Percentiles rank a stretch among this genome's conserved stretches.
Evolutionary conservation across 306 rosid genomes (phyloP).

Genomic region (Parietaria judaica): DNA sequence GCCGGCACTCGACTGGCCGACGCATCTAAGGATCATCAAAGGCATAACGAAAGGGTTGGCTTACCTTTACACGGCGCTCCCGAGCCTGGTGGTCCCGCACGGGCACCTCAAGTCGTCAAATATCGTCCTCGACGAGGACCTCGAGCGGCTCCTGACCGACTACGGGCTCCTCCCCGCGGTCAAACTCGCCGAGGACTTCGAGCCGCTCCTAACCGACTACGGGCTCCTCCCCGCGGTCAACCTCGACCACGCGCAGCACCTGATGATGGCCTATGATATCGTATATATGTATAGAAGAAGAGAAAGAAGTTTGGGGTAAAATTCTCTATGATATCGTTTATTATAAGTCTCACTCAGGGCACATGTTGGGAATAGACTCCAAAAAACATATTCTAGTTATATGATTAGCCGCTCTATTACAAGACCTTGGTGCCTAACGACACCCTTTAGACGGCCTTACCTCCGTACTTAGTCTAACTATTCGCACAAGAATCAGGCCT

Average conservation of each 20-base stretch:
- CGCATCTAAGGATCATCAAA: slow-evolving; percentile 68
- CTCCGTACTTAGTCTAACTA: too few relatives aligned
- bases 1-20: slow-evolving; percentile 65
- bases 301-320: too few relatives aligned
- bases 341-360: too few relatives aligned
- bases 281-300: too few relatives aligned
- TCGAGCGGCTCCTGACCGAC: slow-evolving; percentile 64
- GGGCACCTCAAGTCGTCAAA: slow-evolving; percentile 95
- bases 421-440: too few relatives aligned
- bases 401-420: too few relatives aligned
- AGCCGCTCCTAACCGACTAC: slow-evolving; percentile 67
- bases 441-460: too few relatives aligned
- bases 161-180: slow-evolving; percentile 54
- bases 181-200: slow-evolving; percentile 46
- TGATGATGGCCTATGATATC: slow-evolving; percentile 85
- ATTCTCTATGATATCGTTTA: too few relatives aligned
- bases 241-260: slow-evolving; percentile 50
- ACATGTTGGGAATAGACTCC: too few relatives aligned
- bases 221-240: slow-evolving; percentile 55
- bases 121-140: slow-evolving; percentile 50
- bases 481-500: too few relatives aligned
- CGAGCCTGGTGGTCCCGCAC: slow-evolving; percentile 59
- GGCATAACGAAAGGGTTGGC: slow-evolving; percentile 65
- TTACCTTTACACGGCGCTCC: slow-evolving; percentile 53
- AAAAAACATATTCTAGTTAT: too few relatives aligned